Evolutionary conservation across 2,329 filamentous ascomycete genomes (phyloP), one percentile per base, ranked within the genome.

Genomic region (Cladosporium sp.): DNA sequence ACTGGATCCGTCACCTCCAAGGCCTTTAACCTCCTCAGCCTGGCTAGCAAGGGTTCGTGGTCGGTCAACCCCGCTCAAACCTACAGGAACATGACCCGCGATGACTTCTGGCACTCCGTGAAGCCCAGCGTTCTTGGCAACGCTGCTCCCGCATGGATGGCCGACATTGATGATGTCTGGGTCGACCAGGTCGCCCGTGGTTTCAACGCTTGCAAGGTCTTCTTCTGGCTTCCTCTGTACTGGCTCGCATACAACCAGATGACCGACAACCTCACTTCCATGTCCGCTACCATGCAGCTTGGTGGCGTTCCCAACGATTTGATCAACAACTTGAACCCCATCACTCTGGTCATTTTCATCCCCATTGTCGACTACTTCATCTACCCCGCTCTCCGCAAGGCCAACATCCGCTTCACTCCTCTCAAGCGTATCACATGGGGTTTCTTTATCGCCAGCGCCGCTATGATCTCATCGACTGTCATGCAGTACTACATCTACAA

Each of bases 81-180:
- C 32, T 88, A 84, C 75, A 84, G 79, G 71, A 86, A 87, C 72
- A 81, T 89, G 73, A 69, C 86, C 68, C 66, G 28, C 65, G 68
- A 65, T 55, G 80, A 81, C 21, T 85, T 91, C 79, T 75, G 72
- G 72, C 69, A 74, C 34, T 59, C 67, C 14, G 73, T 72, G 1
- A 74, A 73, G 68, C 73, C 73, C 28, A 71, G 70, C 3, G 69
- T 67, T 60, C 73, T 75, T 47, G 70, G 71, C 49, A 77, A 76
- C 1, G 75, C 82, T 69, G 87, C 88, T 64, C 90, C 90, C 0
- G 55, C 66, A 0, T 93, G 90, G 90, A 93, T 93, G 89, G 66
- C 67, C 62, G 90, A 88, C 0, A 93, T 92, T 71, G 91, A 94
- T 68, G 92, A 94, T 71, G 86, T 87, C 62, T 94, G 91, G 90